Base-by-base conservation (phyloP, 331 rosid species). In the Quercus phellos region DNA sequence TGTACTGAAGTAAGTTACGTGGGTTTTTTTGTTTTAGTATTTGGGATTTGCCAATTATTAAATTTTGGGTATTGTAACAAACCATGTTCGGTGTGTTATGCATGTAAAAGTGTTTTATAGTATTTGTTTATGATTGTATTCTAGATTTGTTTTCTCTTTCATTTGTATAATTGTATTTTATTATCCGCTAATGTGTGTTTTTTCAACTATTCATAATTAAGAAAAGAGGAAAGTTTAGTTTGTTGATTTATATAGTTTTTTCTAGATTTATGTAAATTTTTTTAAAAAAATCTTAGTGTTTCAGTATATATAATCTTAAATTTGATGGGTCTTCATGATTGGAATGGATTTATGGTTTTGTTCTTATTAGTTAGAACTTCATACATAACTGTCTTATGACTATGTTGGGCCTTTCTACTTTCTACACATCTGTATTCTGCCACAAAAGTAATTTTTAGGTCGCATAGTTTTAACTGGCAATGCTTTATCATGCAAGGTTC, bases 401-500 rank as follows among this genome's bases (percentile, higher is more conserved):
- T 1, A 18, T 1, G 35, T 18, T 34, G 24, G 51, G 13, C 13
- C 19, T 63, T 29, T 63, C 42, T 35, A 35, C 2, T 35, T 35
- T 35, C 42, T 35, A 35, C 10, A 17, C 11, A 5, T 43, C 16
- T 63, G 69, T 61, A 14, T 12, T 58, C 43, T 30, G 30, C 29
- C 21, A 29, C n/a, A 19, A 63, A 63, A 27, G 42, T 29, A 63
- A 63, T 27, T 63, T 29, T 3, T 5, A 29, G 69, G 69, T 29
- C 29, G 69, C 46, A 29, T 63, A 63, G 16, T 29, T 26, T 60
- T 60, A 1, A 60, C 43, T 4, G 43, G 22, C 38, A 29, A 17
- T 66, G 7, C 67, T 82, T 84, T 70, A 11, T 10, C 60, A 34
- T 70, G 27, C 64, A 68, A 89, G 94, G 92, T 90, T 63, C 81